Percentiles rank a stretch among this genome's conserved stretches.
phyloP scores from a whole-genome alignment of 306 rosid species.

The Fragaria vesca region DNA sequence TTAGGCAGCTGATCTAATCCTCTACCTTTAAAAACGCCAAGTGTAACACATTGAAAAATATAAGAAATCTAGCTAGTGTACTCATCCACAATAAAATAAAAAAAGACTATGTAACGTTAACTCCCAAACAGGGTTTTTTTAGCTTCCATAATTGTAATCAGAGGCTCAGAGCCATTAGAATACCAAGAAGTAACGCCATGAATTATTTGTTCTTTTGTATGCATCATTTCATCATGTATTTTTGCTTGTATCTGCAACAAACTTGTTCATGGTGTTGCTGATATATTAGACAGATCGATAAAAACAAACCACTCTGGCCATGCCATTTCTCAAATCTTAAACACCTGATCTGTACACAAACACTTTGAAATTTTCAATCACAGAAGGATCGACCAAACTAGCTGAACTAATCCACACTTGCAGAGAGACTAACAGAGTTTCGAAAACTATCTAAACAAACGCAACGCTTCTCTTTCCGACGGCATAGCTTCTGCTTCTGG shows the following conservation, averaged over 20 bases:
- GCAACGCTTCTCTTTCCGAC: constrained; percentile 35
- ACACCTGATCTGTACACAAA: neutral
- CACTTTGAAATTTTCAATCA: neutral
- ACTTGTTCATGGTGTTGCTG: neutral
- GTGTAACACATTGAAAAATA: neutral
- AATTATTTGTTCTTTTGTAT: neutral
- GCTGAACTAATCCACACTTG: neutral
- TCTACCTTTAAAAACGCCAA: neutral
- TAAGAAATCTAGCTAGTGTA: neutral
- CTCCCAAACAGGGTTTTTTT: neutral
- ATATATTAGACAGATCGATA: neutral
- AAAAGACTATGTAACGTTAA: neutral
- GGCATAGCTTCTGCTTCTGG: constrained; percentile 70
- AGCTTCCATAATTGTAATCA: neutral
- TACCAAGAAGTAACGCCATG: neutral
- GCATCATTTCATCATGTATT: neutral
- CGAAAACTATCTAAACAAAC: neutral
- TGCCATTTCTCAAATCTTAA: neutral
- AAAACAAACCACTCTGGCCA: constrained; percentile 8
- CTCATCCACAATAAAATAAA: neutral
- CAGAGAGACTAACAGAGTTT: neutral
- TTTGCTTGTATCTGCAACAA: neutral
- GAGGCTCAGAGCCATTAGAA: neutral
- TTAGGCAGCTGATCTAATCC: neutral
- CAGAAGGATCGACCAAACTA: neutral